Percentiles rank a stretch among this genome's conserved stretches.
Evolutionary conservation across 2,329 filamentous ascomycete genomes (phyloP).

Genomic region (Paecilomyces fulvus): DNA sequence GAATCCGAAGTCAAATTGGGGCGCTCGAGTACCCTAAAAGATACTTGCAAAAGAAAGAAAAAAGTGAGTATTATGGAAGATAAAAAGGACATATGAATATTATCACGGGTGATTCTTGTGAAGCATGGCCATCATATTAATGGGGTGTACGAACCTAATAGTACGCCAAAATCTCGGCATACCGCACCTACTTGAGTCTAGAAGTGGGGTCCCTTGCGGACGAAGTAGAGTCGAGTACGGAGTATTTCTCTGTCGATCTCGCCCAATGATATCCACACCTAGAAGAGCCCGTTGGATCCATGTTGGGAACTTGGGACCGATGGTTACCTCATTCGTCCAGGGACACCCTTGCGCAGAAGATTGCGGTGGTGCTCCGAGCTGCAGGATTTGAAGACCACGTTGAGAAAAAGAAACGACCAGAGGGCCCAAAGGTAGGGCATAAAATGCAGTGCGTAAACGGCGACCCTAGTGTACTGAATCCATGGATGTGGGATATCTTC

Average conservation of each 20-base stretch:
- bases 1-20: no score
- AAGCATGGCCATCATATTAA: neutral
- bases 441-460: neutral
- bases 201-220: neutral
- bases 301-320: neutral
- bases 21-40: no score
- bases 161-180: neutral
- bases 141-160: neutral
- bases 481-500: neutral
- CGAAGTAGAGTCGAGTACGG: neutral
- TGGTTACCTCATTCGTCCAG: neutral
- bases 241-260: neutral
- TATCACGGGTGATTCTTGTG: neutral
- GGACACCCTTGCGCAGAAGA: neutral
- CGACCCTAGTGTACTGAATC: neutral
- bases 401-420: neutral
- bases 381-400: neutral
- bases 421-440: neutral
- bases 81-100: neutral
- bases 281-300: neutral
- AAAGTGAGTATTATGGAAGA: neutral
- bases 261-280: neutral
- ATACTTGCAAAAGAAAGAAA: neutral
- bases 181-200: neutral
- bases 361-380: neutral